Percentiles rank a stretch among this genome's conserved stretches.
phyloP scores from a whole-genome alignment of 345 rosid species.

The Theobroma cacao region DNA sequence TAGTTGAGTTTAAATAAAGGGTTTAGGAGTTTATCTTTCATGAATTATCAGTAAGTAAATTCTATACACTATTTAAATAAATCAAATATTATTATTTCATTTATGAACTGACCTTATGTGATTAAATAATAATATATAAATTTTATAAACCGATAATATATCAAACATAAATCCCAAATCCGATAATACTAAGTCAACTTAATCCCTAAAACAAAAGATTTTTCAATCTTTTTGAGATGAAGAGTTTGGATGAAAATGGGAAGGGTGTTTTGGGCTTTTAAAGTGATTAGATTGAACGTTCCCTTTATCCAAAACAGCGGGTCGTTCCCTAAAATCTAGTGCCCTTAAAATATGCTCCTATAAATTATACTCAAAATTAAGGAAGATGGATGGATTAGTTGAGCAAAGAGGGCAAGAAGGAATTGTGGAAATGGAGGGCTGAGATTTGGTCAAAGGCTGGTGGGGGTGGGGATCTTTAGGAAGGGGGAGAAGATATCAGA shows the following conservation, averaged over 20 bases:
- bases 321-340: constrained; percentile 16
- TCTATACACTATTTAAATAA: too few species aligned
- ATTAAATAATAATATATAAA: too few species aligned
- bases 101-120: too few species aligned
- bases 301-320: constrained; percentile 13
- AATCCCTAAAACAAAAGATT: too few species aligned
- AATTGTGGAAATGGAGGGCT: constrained; percentile 34
- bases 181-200: too few species aligned
- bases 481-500: constrained; percentile 5
- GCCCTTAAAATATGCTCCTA: neutral
- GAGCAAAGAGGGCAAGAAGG: neutral
- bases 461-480: constrained; percentile 15
- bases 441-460: constrained; percentile 58
- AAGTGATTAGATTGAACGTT: neutral
- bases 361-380: neutral
- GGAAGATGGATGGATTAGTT: neutral
- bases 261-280: constrained; percentile 17
- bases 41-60: too few species aligned
- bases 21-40: too few species aligned
- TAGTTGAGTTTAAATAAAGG: neutral
- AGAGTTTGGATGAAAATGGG: neutral
- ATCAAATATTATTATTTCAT: too few species aligned
- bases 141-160: too few species aligned
- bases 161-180: too few species aligned
- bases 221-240: too few species aligned